Evolutionary conservation across 106 monocot genomes (phyloP), one percentile per base, ranked within the genome.

Genomic region (Ottelia alismoides): DNA sequence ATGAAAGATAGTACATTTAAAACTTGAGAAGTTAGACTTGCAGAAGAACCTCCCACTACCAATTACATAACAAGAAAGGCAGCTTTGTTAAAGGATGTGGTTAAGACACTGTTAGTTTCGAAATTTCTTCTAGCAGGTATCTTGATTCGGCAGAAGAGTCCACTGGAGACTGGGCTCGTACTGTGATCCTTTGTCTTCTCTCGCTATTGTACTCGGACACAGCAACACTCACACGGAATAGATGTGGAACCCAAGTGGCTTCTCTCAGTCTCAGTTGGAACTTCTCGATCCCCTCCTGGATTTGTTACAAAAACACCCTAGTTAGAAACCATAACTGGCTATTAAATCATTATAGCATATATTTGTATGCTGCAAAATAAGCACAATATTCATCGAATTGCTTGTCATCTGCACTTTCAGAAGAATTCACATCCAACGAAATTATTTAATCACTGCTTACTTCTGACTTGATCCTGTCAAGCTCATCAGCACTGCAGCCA

Each of bases 401-500:
- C 40, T 43, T 16, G 40, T 6, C 16, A 43, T n/a, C n/a, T n/a
- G 16, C 6, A 43, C 40, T 43, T 43, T 43, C 6, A 6, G 6
- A 43, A 16, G 40, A n/a, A n/a, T n/a, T n/a, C n/a, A n/a, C n/a
- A n/a, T n/a, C n/a, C n/a, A n/a, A n/a, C n/a, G n/a, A n/a, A n/a
- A n/a, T n/a, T n/a, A n/a, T 43, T 43, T 43, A 43, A 43, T 43
- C n/a, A n/a, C 10, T 43, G 40, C 6, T 16, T 68, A 93, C 88
- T 65, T 94, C 88, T 16, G 61, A 68, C 65, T 76, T 94, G 4
- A 88, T 68, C 49, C 81, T 73, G 44, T 82, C 76, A 65, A 98
- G 98, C 58, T 90, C 98, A 65, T 90, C 85, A 27, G 90, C 98
- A 49, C 61, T 74, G 81, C 82, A 98, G 17, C 98, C 90, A 52